A percentile compares a stretch with the other conserved stretches of the same genome.
phyloP scores from a whole-genome alignment of 1,139 yeast species.

The Suhomyces terraborum region DNA sequence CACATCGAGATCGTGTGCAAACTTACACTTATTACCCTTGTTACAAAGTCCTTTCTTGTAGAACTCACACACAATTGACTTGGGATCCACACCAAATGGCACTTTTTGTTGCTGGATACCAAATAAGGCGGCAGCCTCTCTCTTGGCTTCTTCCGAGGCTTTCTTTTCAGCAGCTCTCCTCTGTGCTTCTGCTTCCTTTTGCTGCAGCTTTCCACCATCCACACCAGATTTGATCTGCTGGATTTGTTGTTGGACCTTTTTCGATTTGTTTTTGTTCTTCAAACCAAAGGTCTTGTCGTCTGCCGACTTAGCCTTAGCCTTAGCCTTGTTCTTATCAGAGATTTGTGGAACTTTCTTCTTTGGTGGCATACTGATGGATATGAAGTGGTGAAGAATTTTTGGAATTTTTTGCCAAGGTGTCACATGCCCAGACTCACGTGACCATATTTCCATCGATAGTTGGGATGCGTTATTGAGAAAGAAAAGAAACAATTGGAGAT shows the following conservation, averaged over 20 bases:
- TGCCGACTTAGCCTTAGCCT: constrained; percentile 66
- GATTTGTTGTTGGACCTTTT: constrained; percentile 86
- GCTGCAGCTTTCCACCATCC: constrained; percentile 63
- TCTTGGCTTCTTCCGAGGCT: constrained; percentile 86
- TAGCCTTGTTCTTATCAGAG: constrained; percentile 62
- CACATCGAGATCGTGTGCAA: constrained; percentile 83
- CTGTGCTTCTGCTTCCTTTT: constrained; percentile 76
- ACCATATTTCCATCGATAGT: too few relatives aligned
- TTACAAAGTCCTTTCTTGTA: constrained; percentile 90
- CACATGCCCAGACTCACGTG: neutral
- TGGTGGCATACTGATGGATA: constrained; percentile 47
- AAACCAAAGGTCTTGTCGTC: constrained; percentile 94
- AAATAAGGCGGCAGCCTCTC: constrained; percentile 79
- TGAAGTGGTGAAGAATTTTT: constrained; percentile 2
- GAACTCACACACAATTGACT: constrained; percentile 85
- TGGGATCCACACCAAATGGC: constrained; percentile 98
- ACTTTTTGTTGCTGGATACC: constrained; percentile 80
- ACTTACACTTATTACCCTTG: constrained; percentile 90
- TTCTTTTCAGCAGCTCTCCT: constrained; percentile 82
- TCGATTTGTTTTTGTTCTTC: constrained; percentile 90
- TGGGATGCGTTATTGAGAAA: too few relatives aligned
- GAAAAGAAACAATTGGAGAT: too few relatives aligned
- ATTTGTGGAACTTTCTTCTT: constrained; percentile 64
- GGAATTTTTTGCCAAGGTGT: constrained; percentile 1
- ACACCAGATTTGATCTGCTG: constrained; percentile 71